Evolutionary conservation across 2,329 filamentous ascomycete species (phyloP).

Genomic region (Huntiella omanensis): DNA sequence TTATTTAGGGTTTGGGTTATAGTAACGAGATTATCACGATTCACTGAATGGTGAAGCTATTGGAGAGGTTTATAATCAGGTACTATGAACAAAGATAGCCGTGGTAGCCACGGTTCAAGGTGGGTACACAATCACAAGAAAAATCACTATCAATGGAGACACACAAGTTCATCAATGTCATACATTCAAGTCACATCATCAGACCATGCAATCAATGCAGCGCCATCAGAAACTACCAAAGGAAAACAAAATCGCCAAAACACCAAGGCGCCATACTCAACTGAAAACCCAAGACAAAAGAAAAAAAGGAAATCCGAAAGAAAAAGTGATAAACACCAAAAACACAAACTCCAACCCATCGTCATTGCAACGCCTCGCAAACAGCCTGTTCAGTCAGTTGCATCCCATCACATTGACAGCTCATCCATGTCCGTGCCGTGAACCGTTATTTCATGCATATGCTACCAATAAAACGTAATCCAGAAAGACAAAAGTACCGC

Average conservation of each 20-base stretch:
- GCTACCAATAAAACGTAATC: neutral
- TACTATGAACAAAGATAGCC: too few species aligned
- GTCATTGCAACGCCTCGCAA: neutral
- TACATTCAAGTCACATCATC: too few species aligned
- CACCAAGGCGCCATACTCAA: neutral
- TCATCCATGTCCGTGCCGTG: conserved; percentile 6
- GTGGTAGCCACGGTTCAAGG: too few species aligned
- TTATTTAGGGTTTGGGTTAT: too few species aligned
- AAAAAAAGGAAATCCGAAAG: neutral
- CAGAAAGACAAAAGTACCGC: neutral
- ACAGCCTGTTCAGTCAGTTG: neutral
- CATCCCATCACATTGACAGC: neutral
- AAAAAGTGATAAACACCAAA: neutral
- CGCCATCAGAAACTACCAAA: neutral
- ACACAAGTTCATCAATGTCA: too few species aligned
- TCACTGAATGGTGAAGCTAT: too few species aligned
- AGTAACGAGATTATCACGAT: too few species aligned
- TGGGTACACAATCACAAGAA: too few species aligned
- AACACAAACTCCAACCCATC: neutral
- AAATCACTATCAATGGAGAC: too few species aligned
- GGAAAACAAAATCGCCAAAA: neutral
- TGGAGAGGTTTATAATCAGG: too few species aligned
- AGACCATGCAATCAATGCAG: too few species aligned
- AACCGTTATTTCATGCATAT: neutral
- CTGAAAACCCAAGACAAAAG: neutral